These are phyloP conservation scores for Penstemon barbatus DNA, from an alignment of 257 asterid genomes.

Conservation along the genomic window DNA sequence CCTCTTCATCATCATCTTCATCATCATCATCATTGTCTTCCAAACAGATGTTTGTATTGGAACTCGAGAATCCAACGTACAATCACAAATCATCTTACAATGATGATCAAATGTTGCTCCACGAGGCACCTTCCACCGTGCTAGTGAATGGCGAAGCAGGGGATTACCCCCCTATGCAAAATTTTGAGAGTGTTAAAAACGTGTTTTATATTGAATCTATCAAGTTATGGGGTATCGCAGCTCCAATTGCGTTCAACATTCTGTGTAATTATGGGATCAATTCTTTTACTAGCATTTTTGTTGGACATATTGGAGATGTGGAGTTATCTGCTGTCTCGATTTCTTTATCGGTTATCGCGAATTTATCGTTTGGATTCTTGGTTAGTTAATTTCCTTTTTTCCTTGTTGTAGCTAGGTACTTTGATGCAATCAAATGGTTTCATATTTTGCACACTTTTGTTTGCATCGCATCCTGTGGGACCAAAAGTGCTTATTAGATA, in stretches of 20 bases:
- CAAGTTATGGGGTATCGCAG: conserved; percentile 82
- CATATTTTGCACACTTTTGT: too few species aligned
- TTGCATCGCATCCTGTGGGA: too few species aligned
- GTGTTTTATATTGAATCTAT: conserved; percentile 53
- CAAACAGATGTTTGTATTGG: conserved; percentile 38
- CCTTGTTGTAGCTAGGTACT: neutral
- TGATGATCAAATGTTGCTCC: conserved; percentile 41
- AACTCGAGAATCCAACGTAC: conserved; percentile 45
- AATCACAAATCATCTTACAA: conserved; percentile 21
- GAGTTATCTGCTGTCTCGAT: conserved; percentile 93
- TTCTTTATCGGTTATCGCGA: conserved; percentile 84
- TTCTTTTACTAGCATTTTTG: conserved; percentile 80
- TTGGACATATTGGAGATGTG: conserved; percentile 87
- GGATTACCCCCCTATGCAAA: conserved; percentile 55
- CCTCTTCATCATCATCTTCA: conserved; percentile 46
- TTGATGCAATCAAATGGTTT: neutral
- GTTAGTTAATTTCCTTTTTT: conserved; percentile 44
- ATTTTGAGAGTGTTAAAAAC: conserved; percentile 43
- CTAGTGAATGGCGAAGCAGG: conserved; percentile 50
- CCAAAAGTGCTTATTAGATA: too few species aligned
- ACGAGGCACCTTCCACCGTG: conserved; percentile 72
- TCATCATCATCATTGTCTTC: neutral
- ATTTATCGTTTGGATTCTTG: conserved; percentile 91
- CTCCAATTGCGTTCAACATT: conserved; percentile 91
- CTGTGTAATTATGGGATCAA: conserved; percentile 88